Evolutionary conservation across 1,284 basidiomycete species (phyloP), one percentile per base, ranked within the genome.

Genomic region (Ceratorhiza oryzae-sativae): DNA sequence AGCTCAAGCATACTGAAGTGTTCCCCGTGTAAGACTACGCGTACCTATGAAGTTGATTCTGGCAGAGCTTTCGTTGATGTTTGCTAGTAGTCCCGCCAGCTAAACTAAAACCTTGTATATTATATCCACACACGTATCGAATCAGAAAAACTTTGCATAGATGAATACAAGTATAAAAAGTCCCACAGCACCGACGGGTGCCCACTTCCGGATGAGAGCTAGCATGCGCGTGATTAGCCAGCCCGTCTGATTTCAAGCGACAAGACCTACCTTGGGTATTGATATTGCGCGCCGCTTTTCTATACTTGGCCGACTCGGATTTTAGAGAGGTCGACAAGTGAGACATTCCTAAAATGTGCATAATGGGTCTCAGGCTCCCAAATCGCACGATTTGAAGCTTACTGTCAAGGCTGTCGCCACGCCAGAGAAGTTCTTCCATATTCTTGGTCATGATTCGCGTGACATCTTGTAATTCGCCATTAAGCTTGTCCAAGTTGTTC

Each of bases 391-490:
- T 53, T 70, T 27, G 58, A 53, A 53, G 78, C 91, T 77, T 78
- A 95, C 96, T 87, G 80, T 98, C 97, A 74, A 99, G 85, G 46
- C 94, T 96, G 80, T 99, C 97, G 25, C 97, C 97, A 80, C 97
- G 86, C 97, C 96, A 98, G 45, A 99, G 83, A 71, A 99, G 83
- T 81, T 99, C 97, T 81, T 99, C 97, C 97, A 99, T 99, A 80
- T 99, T 99, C 84, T 99, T 99, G n/a, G 97, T 98, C 97, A 99
- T 99, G 82, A 99, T 98, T 76, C 94, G 85, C 60, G 97, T 98
- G 72, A 99, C 97, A 78, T 99, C 97, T 79, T 97, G 94, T 65
- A 99, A 83, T 77, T 99, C 97, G 78, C 96, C 95, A 79, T 98
- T 98, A 59, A 99, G 85, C 80, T 87, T 90, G 80, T 96, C 95